A percentile compares a stretch with the other conserved stretches of the same genome.
Evolutionary conservation across 495 filamentous ascomycete genomes (phyloP).

Genomic region (Podospora pseudopauciseta): DNA sequence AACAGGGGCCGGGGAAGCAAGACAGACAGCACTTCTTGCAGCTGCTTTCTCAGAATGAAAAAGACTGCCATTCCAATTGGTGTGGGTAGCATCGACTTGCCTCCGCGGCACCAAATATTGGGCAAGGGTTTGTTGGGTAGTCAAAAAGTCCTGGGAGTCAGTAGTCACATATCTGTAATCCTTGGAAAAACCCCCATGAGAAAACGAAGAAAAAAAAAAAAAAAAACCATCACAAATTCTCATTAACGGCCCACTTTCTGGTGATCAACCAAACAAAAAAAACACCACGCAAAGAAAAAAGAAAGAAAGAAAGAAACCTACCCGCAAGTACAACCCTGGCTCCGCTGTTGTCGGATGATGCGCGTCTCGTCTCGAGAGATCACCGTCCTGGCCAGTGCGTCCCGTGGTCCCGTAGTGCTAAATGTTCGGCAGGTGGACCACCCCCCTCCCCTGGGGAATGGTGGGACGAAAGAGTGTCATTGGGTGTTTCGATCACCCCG

Average conservation of each 20-base stretch:
- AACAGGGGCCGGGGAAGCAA: background rate
- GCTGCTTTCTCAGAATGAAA: background rate
- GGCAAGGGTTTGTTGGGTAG: background rate
- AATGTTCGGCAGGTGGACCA: constrained; percentile 5
- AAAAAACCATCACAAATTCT: background rate
- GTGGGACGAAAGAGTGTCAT: background rate
- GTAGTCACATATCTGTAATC: background rate
- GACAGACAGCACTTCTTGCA: background rate
- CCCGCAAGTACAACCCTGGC: background rate
- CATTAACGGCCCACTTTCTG: background rate
- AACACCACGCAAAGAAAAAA: background rate
- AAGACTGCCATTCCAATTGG: constrained; percentile 14
- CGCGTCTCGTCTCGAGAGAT: constrained; percentile 10
- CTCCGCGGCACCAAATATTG: background rate
- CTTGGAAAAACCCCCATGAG: background rate
- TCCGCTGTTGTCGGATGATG: constrained; percentile 8
- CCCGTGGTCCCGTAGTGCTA: constrained; percentile 15
- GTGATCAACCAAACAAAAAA: background rate
- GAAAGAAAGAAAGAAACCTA: background rate
- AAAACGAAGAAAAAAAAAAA: background rate
- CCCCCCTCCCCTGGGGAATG: background rate
- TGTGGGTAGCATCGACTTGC: constrained; percentile 5
- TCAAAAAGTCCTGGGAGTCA: background rate
- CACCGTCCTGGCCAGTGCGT: constrained; percentile 20
- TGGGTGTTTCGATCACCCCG: background rate